Evolutionary conservation across 352 stramenopile genomes (phyloP).

Genomic region (Phytophthora fragariae): DNA sequence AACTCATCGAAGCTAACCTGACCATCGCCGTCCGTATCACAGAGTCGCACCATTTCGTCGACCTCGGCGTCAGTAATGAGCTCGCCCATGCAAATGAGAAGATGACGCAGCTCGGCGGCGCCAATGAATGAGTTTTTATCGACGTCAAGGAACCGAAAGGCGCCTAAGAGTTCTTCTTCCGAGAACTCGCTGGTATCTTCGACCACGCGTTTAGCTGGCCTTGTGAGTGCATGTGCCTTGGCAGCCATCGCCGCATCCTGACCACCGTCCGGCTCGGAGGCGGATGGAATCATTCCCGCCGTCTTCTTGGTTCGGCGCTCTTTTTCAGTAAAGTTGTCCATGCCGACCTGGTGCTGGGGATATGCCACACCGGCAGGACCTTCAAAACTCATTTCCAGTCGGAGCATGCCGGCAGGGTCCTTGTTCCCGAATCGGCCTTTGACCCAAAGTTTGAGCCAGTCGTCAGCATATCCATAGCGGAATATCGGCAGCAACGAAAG

Average conservation of each 20-base stretch:
- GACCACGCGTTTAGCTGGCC: constrained; percentile 34
- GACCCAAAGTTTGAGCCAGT: constrained; percentile 90
- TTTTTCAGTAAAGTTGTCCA: constrained; percentile 79
- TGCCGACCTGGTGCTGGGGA: constrained; percentile 90
- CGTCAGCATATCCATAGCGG: constrained; percentile 87
- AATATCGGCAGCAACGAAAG: constrained; percentile 93
- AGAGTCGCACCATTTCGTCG: constrained; percentile 94
- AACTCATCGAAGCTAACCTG: constrained; percentile 95
- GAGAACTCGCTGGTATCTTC: constrained; percentile 83
- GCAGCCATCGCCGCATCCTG: constrained; percentile 36
- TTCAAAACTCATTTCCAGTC: constrained; percentile 90
- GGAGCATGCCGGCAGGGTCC: constrained; percentile 86
- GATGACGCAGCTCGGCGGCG: constrained; percentile 92
- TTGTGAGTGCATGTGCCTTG: constrained; percentile 28
- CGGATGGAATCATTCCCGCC: constrained; percentile 21
- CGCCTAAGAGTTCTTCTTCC: constrained; percentile 92
- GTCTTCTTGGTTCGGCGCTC: constrained; percentile 80
- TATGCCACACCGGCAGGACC: constrained; percentile 84
- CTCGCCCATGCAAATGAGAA: constrained; percentile 96
- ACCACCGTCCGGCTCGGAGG: constrained; percentile 14
- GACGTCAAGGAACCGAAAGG: constrained; percentile 94
- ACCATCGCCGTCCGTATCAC: constrained; percentile 93
- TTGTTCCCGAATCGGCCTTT: constrained; percentile 90
- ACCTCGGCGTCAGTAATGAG: constrained; percentile 96
- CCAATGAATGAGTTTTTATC: constrained; percentile 95